phyloP scores from a whole-genome alignment of 768 basidiomycete genomes.

The Pleurotus giganteus region DNA sequence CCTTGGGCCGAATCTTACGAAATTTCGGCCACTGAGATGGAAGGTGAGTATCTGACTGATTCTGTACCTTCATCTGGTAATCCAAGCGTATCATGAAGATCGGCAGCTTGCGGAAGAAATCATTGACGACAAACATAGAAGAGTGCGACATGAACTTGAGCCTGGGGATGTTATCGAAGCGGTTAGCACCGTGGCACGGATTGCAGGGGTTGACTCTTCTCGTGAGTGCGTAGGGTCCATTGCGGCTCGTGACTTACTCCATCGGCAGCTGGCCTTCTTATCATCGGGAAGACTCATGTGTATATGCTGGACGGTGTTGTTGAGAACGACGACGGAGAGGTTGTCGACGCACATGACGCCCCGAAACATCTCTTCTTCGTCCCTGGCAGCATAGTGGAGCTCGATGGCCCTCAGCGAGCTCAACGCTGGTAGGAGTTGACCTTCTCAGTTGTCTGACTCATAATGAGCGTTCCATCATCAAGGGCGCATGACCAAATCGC shows the following conservation, averaged over 20 bases:
- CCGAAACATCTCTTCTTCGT: slow-evolving; percentile 80
- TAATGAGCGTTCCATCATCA: slow-evolving; percentile 1
- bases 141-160: slow-evolving; percentile 84
- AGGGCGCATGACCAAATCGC: slow-evolving; percentile 82
- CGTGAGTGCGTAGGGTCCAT: slow-evolving; percentile 47
- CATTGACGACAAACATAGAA: slow-evolving; percentile 83
- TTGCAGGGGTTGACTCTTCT: slow-evolving; percentile 89
- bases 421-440: slow-evolving; percentile 65
- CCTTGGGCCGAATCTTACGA: slow-evolving; percentile 77
- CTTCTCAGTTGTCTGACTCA: background rate
- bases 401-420: slow-evolving; percentile 77
- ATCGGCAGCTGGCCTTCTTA: slow-evolving; percentile 74
- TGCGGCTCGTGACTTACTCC: background rate
- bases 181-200: slow-evolving; percentile 80
- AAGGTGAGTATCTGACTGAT: slow-evolving; percentile 38
- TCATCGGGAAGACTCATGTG: slow-evolving; percentile 80
- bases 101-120: slow-evolving; percentile 73
- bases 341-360: slow-evolving; percentile 85
- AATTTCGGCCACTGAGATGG: slow-evolving; percentile 58
- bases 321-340: slow-evolving; percentile 82
- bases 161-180: slow-evolving; percentile 89
- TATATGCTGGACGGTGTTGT: slow-evolving; percentile 92
- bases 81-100: slow-evolving; percentile 27
- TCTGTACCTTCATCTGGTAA: slow-evolving; percentile 5
- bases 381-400: slow-evolving; percentile 78